Evolutionary conservation across 1,139 yeast genomes (phyloP).

Genomic region (Suhomyces chickasaworum): DNA sequence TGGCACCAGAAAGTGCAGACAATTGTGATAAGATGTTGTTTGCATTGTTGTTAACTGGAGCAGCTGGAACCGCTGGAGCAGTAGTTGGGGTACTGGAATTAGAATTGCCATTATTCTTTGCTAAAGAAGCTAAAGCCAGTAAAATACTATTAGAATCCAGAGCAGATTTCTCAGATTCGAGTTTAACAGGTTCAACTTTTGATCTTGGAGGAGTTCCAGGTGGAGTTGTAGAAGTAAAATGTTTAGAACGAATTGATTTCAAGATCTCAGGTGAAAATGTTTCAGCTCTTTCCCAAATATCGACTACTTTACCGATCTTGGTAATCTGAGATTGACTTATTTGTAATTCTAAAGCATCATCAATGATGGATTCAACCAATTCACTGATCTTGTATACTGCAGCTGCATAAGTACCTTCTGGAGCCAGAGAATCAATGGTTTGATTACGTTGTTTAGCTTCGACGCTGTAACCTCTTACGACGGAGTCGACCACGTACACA

Average conservation of each 20-base stretch:
- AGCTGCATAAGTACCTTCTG: conserved; percentile 74
- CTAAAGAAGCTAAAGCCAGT: conserved; percentile 65
- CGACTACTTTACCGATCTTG: conserved; percentile 80
- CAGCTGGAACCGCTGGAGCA: conserved; percentile 22
- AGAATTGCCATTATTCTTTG: conserved; percentile 31
- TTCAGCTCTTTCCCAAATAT: conserved; percentile 88
- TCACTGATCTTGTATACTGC: conserved; percentile 66
- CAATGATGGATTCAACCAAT: conserved; percentile 58
- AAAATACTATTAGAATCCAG: conserved; percentile 61
- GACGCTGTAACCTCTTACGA: conserved; percentile 82
- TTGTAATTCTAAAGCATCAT: conserved; percentile 59
- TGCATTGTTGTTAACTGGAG: conserved; percentile 26
- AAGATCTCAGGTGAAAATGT: conserved; percentile 67
- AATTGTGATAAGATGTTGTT: conserved; percentile 48
- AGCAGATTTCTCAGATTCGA: conserved; percentile 21
- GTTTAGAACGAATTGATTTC: conserved; percentile 57
- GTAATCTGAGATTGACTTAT: conserved; percentile 56
- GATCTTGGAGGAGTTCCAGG: conserved; percentile 58
- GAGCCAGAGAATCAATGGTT: conserved; percentile 47
- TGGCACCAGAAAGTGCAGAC: conserved; percentile 42
- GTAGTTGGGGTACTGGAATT: conserved; percentile 31
- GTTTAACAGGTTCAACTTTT: conserved; percentile 28
- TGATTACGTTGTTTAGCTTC: conserved; percentile 63
- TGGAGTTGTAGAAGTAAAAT: conserved; percentile 58
- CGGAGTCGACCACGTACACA: conserved; percentile 87